These are phyloP conservation scores for Gigaspora rosea DNA, from an alignment of 192 early-diverging fungal genomes.

Conservation along the genomic window DNA sequence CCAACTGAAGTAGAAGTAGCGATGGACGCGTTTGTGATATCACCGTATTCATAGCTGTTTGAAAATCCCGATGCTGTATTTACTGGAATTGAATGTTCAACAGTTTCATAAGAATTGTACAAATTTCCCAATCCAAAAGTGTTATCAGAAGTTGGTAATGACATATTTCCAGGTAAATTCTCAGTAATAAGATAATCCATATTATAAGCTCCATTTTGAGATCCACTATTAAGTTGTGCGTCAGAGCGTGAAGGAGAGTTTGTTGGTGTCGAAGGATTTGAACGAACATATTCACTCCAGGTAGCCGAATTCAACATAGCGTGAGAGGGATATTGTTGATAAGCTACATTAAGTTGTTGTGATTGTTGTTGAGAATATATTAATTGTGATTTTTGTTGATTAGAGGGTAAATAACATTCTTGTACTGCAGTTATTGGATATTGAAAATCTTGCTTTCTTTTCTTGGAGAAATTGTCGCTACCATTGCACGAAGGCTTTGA, in stretches of 20 bases:
- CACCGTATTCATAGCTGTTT: not conserved
- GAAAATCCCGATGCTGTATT: not conserved
- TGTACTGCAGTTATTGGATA: not conserved
- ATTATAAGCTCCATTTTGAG: not conserved
- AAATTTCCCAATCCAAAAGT: not conserved
- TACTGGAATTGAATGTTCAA: not conserved
- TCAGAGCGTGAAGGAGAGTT: not conserved
- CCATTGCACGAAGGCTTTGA: not conserved
- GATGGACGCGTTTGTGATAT: not conserved
- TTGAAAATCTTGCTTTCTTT: constrained; percentile 10
- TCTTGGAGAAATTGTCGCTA: constrained; percentile 6
- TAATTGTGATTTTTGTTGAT: not conserved
- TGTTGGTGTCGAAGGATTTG: constrained; percentile 21
- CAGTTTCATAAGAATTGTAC: not conserved
- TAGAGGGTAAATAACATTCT: not conserved
- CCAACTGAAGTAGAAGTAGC: not conserved
- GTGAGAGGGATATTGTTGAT: not conserved
- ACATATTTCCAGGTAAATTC: not conserved
- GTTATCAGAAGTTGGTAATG: not conserved
- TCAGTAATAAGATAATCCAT: constrained; percentile 5
- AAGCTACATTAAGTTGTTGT: constrained; percentile 7
- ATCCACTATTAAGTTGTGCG: not conserved
- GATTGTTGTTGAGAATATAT: not conserved
- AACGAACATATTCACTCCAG: constrained; percentile 20
- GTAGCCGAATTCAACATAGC: not conserved